Percentiles rank a stretch among this genome's conserved stretches.
Evolutionary conservation across 805 yeast species (phyloP).

Genomic region (Starmerella apicola): DNA sequence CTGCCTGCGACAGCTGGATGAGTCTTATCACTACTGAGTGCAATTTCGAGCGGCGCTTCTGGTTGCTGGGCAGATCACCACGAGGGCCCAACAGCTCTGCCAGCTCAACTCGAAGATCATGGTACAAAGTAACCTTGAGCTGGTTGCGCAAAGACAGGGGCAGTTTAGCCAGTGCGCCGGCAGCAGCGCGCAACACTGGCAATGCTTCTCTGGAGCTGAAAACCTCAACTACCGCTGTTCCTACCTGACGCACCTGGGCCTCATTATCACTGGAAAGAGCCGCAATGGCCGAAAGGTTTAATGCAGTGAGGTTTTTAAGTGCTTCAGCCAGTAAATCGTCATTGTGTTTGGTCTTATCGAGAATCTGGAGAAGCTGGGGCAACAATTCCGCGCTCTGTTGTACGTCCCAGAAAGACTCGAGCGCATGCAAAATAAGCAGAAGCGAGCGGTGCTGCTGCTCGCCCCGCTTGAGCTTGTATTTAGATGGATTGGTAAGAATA

Average conservation of each 20-base stretch:
- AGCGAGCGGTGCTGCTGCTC: not conserved
- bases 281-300: conserved; percentile 2
- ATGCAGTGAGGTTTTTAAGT: not conserved
- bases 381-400: not conserved
- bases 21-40: not conserved
- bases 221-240: conserved; percentile 1
- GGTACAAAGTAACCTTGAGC: conserved; percentile 6
- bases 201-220: conserved; percentile 3
- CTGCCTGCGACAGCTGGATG: conserved; percentile 1
- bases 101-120: conserved; percentile 11
- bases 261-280: conserved; percentile 2
- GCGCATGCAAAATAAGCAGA: not conserved
- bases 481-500: not conserved
- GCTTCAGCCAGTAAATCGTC: conserved; percentile 8
- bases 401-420: not conserved
- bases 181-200: conserved; percentile 2
- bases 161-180: conserved; percentile 1
- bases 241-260: not conserved
- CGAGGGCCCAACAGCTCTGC: conserved; percentile 14
- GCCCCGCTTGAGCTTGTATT: not conserved
- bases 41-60: not conserved
- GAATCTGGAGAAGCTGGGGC: not conserved
- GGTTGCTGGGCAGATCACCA: no score
- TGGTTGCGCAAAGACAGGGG: conserved; percentile 3
- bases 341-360: conserved; percentile 1